Evolutionary conservation across 257 asterid genomes (phyloP), one percentile per base, ranked within the genome.

Genomic region (Asclepias syriaca): DNA sequence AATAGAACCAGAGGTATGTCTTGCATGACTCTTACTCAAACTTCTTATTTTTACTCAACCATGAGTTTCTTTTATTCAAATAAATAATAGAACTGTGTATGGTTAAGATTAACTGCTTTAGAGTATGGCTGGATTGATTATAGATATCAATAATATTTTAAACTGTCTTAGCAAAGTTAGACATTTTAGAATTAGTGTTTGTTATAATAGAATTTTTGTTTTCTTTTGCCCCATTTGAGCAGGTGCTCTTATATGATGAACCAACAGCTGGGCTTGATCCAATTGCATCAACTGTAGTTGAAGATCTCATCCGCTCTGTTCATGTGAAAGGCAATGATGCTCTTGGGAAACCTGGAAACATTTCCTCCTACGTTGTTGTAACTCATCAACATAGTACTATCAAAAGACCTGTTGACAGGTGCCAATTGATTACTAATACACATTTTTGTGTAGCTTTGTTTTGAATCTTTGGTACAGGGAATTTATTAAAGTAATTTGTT

Each of bases 211-310:
- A n/a, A n/a, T n/a, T n/a, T n/a, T n/a, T n/a, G n/a, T n/a, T n/a
- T n/a, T n/a, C n/a, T n/a, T n/a, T n/a, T n/a, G n/a, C n/a, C 13
- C 15, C 5, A 15, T 68, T 69, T 67, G 87, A 70, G 75, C 85
- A 94, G 99, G 99, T 95, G 72, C 95, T 95, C 69, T 82, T 95
- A 70, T 95, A 92, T 76, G 99, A 95, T 68, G 99, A 95, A 81
- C 99, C 99, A 64, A 95, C 98, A 65, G 98, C 99, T 78, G 99
- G 99, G 70, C 95, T 95, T 43, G 99, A 95, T 87, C 99, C 99
- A 61, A 95, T 95, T 81, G 99, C 99, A 1, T 95, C 98, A 18
- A 95, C 99, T 5, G 99, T 95, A 65, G 97, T 95, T 77, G 99
- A 95, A 81, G 99, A 95, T 84, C 95, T 95, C 80, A 95, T 92